phyloP scores from a whole-genome alignment of 2,329 filamentous ascomycete genomes.

The Xylariales sp. region DNA sequence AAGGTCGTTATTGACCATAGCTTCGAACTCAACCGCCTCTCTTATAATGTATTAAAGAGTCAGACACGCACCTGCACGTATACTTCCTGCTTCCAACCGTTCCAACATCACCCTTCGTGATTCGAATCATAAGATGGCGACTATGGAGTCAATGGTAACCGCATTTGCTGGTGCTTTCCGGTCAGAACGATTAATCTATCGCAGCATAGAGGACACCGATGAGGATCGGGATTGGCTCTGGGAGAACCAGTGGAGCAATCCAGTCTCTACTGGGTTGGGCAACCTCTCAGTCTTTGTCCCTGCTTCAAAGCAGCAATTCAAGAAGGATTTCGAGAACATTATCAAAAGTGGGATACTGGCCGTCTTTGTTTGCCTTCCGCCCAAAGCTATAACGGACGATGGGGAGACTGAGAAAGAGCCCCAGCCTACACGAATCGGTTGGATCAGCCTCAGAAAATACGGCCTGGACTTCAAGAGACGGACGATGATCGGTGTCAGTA shows the following conservation, averaged over 20 bases:
- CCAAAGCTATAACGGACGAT: slow-evolving; percentile 2
- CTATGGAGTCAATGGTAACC: slow-evolving; percentile 12
- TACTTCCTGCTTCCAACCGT: background rate
- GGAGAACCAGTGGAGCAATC: slow-evolving; percentile 10
- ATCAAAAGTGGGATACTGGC: slow-evolving; percentile 12
- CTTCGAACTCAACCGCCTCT: too few relatives aligned
- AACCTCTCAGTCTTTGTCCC: slow-evolving; percentile 13
- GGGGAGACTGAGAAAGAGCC: background rate
- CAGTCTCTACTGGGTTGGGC: slow-evolving; percentile 4
- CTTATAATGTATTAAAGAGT: too few relatives aligned
- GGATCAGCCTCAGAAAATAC: background rate
- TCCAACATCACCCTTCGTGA: background rate
- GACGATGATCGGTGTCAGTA: slow-evolving; percentile 29
- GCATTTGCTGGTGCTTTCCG: slow-evolving; percentile 16
- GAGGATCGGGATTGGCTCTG: slow-evolving; percentile 16
- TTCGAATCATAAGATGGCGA: background rate
- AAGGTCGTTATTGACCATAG: too few relatives aligned
- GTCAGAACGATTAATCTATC: slow-evolving; percentile 21
- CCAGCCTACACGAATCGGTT: background rate
- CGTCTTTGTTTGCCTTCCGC: slow-evolving; percentile 19
- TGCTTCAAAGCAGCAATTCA: slow-evolving; percentile 6
- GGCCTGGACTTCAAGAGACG: background rate
- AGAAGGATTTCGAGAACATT: slow-evolving; percentile 10
- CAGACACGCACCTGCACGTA: background rate
- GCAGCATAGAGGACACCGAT: slow-evolving; percentile 19